These are phyloP conservation scores for Vitellaria paradoxa DNA, from an alignment of 179 eudicot genomes.

Conservation along the genomic window DNA sequence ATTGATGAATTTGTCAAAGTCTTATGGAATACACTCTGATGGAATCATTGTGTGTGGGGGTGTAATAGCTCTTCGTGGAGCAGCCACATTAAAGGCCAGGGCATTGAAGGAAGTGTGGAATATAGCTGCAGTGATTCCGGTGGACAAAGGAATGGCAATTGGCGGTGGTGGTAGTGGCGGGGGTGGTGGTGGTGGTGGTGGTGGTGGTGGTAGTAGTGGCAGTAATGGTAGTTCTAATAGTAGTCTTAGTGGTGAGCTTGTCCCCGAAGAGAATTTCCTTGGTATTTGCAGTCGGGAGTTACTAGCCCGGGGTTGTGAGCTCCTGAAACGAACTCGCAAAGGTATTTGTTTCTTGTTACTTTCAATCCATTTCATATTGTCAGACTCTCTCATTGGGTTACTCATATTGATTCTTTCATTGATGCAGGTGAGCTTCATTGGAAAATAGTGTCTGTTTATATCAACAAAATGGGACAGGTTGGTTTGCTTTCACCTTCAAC, in stretches of 20 bases:
- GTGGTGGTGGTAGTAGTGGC: conserved; percentile 27
- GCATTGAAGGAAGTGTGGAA: conserved; percentile 87
- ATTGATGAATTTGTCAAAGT: no score
- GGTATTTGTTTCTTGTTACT: conserved; percentile 30
- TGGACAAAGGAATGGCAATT: conserved; percentile 49
- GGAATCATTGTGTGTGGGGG: neutral
- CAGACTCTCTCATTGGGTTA: neutral
- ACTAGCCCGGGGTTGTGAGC: conserved; percentile 79
- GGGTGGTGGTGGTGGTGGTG: neutral
- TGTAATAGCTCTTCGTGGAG: conserved; percentile 77
- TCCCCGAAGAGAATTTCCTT: conserved; percentile 83
- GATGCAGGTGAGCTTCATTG: conserved; percentile 81
- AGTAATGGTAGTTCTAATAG: conserved; percentile 64
- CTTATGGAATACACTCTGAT: no score
- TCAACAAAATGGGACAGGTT: conserved; percentile 77
- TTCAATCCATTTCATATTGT: no score
- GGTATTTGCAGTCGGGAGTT: conserved; percentile 76
- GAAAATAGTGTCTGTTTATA: conserved; percentile 87
- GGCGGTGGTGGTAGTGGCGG: neutral
- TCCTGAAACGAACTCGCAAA: conserved; percentile 81
- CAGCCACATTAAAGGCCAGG: conserved; percentile 88
- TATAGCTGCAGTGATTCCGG: conserved; percentile 55
- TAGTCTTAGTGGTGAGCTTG: conserved; percentile 84
- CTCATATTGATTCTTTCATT: neutral
- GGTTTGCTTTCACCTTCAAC: conserved; percentile 8